Evolutionary conservation across 179 eudicot species (phyloP), one percentile per base, ranked within the genome.

Genomic region (Corrigiola litoralis): DNA sequence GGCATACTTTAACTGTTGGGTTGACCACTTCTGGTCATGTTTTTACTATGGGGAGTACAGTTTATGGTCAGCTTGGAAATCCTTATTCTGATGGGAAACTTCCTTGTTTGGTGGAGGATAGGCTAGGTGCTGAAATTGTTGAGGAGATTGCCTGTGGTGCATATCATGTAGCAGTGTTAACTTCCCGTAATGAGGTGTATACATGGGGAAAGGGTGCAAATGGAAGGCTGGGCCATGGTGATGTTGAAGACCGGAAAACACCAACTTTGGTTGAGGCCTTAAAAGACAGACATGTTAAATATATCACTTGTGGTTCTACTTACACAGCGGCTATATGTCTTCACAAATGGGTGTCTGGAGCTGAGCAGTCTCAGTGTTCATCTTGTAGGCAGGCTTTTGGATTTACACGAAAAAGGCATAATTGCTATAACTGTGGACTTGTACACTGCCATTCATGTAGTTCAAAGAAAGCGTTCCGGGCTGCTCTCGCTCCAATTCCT

Each of bases 201-300:
- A 88, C 97, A 3, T 90, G 97, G 97, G 97, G 97, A 31, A 90
- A 90, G 74, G 97, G 97, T 56, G 95, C 97, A 36, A 90, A 90
- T 65, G 97, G 97, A 36, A 84, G 97, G 74, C 72, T 90, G 69
- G 97, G 97, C 53, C 95, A 90, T 69, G 97, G 95, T 18, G 97
- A 90, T 71, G 65, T 78, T 47, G 97, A 90, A 78, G 97, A 90
- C 72, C 75, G 92, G 32, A 90, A 90, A 72, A 72, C 79, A 25
- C 97, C 97, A 11, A 84, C 90, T 18, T 59, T 88, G 66, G 90
- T 90, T 28, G 97, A 90, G 73, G 77, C 88, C 23, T 81, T 90
- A 59, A 90, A 84, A 67, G 97, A 90, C 62, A 76, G 92, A 49
- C 95, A 88, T 70, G 92, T 90, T 31, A 90, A 86, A 65, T 81